Percentiles rank a stretch among this genome's conserved stretches.
Conservation (phyloP, 2,329 filamentous ascomycete species). For the Penicillium thymicola region DNA sequence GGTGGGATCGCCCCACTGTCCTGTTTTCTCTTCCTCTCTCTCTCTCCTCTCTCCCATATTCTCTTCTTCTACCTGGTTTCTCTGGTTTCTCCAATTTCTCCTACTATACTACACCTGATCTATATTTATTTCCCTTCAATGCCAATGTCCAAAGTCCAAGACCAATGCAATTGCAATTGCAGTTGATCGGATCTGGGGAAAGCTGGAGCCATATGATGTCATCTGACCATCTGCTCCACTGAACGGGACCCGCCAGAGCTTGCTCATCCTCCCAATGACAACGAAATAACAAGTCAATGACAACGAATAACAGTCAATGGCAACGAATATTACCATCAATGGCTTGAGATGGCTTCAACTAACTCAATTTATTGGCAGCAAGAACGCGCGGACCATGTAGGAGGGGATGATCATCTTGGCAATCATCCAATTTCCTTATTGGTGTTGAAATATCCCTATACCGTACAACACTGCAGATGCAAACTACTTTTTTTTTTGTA, state of each 20-base stretch:
- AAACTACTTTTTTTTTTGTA: not conserved
- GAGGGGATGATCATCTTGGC: not conserved
- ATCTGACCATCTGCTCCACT: not conserved
- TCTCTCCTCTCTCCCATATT: not conserved
- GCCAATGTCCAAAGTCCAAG: too few species aligned
- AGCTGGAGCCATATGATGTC: slow-evolving; percentile 2
- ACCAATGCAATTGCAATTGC: not conserved
- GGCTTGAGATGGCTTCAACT: not conserved
- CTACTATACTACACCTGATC: not conserved
- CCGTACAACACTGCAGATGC: not conserved
- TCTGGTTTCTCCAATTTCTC: not conserved
- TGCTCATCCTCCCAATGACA: not conserved
- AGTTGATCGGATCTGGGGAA: not conserved
- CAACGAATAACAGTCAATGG: too few species aligned
- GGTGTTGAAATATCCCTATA: not conserved
- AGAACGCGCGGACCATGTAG: not conserved
- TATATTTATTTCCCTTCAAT: not conserved
- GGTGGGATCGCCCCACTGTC: not conserved
- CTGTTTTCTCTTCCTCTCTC: too few species aligned
- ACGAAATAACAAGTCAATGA: too few species aligned
- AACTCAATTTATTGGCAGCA: not conserved
- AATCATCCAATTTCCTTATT: not conserved
- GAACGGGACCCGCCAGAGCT: not conserved
- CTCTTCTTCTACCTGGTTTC: too few species aligned
- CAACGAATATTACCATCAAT: not conserved